Evolutionary conservation across 768 basidiomycete species (phyloP), one percentile per base, ranked within the genome.

Genomic region (Filobasidium floriforme): DNA sequence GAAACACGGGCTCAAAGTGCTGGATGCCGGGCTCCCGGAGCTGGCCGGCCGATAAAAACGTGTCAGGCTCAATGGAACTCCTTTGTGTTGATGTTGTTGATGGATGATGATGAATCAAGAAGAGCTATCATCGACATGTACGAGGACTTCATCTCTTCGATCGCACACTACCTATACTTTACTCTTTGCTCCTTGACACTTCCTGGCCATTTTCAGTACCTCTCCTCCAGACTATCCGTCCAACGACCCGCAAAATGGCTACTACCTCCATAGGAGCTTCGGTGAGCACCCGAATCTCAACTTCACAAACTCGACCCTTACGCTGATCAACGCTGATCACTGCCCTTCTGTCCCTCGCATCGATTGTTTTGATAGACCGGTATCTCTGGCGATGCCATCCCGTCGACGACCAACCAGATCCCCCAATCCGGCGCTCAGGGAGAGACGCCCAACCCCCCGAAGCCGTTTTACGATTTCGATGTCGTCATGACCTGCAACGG

Each of bases 401-500:
- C 54, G 4, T 57, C 54, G 15, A 57, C 54, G 3, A 57, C 54
- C 54, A 57, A 57, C 29, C 54, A 57, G 26, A 28, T 57, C 29
- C 54, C 54, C 24, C 54, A 57, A 32, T 1, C 2, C 22, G 54
- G 54, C 12, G 54, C 22, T 15, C 46, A 49, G 46, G 46, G 46
- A 14, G 54, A 60, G 41, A 41, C 59, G 10, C 57, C 52, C 22
- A 24, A 66, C 18, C 72, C 72, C 3, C 69, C 72, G 28, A 72
- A 68, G 52, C 75, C 77, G 2, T 75, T 75, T 26, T 76, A 75
- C 62, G 65, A 69, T 54, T 80, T 77, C 66, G 66, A 74, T 22
- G 77, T 79, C 59, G 75, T 68, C 59, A 80, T 80, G 79, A 77
- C 79, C 7, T 80, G 79, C 64, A 67, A 68, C 37, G 75, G 76